Base-by-base conservation (phyloP, 2,329 filamentous ascomycete genomes). In the Trichoderma cornu-damae region DNA sequence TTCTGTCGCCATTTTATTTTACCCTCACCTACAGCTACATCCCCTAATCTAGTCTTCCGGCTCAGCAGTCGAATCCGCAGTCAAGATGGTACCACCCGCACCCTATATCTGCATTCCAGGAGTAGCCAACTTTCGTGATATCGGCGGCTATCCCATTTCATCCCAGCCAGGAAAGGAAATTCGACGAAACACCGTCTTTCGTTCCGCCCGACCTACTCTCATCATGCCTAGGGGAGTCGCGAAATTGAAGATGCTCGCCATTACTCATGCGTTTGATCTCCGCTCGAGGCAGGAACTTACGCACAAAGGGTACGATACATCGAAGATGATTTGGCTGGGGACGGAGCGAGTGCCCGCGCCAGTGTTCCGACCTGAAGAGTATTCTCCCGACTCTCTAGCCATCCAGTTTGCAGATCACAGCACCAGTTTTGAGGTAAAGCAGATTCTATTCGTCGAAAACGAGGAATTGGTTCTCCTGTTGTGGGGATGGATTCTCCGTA, bases 91-190 rank as follows among this genome's bases (percentile, higher is more conserved):
- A 11, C n/a, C 16, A 5, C 16, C 30, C 18, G 49, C 38, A 40
- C 49, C 49, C 8, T 52, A 43, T 9, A 52, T 52, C 37, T 52
- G 37, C 49, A 32, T 52, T 4, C 49, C 49, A 12, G 49, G 49
- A 32, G 49, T 52, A 8, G 12, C 49, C 49, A 52, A 52, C 8
- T 52, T 52, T 16, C 49, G 49, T 3, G 49, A 52, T 30, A 52
- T 52, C 28, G 49, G 49, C 8, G 49, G 49, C 26, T 12, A 32
- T 5, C 22, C 49, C 18, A 32, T 52, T 20, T 5, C 28, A 7
- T 32, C 49, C 5, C 37, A 43, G 1, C 28, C 38, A 2, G 30
- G 18, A n/a, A 52, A 52, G 18, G 4, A 43, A 22, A 26, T 52
- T 22, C 49, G 49, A 8, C 37, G 49, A 20, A 52, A 52, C 4